Evolutionary conservation across 768 basidiomycete genomes (phyloP).

Genomic region (Pleurotus sapidus): DNA sequence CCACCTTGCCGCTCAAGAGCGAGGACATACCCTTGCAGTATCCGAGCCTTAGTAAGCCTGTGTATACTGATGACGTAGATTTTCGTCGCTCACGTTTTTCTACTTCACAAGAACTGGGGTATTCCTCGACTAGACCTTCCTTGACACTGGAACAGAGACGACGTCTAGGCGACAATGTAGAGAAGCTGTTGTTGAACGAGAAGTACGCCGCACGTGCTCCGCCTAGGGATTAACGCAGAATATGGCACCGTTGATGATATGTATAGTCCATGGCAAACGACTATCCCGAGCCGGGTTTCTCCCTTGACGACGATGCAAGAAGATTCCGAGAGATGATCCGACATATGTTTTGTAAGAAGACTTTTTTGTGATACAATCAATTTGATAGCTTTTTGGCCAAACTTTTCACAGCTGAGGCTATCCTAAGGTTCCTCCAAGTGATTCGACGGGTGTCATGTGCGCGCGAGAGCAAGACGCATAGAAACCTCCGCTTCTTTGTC

Average conservation of each 20-base stretch:
- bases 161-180: conserved; percentile 59
- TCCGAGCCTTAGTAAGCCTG: conserved; percentile 53
- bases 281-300: neutral
- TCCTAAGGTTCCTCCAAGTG: too few relatives aligned
- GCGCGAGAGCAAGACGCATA: too few relatives aligned
- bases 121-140: conserved; percentile 49
- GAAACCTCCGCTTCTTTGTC: too few relatives aligned
- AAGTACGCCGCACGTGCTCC: conserved; percentile 71
- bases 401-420: too few relatives aligned
- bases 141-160: conserved; percentile 60
- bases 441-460: too few relatives aligned
- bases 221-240: conserved; percentile 18
- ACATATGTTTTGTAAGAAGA: too few relatives aligned
- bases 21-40: conserved; percentile 68
- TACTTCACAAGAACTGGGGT: conserved; percentile 54
- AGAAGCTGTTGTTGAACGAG: conserved; percentile 54
- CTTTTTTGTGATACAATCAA: too few relatives aligned
- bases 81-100: neutral
- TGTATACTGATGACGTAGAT: neutral
- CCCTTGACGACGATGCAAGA: neutral
- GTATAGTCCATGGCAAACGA: neutral
- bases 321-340: too few relatives aligned
- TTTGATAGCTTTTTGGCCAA: too few relatives aligned
- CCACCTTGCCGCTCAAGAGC: conserved; percentile 45
- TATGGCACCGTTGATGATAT: neutral